Evolutionary conservation across 148 eudicot genomes (phyloP), one percentile per base, ranked within the genome.

Genomic region (Suaeda aralocaspica): DNA sequence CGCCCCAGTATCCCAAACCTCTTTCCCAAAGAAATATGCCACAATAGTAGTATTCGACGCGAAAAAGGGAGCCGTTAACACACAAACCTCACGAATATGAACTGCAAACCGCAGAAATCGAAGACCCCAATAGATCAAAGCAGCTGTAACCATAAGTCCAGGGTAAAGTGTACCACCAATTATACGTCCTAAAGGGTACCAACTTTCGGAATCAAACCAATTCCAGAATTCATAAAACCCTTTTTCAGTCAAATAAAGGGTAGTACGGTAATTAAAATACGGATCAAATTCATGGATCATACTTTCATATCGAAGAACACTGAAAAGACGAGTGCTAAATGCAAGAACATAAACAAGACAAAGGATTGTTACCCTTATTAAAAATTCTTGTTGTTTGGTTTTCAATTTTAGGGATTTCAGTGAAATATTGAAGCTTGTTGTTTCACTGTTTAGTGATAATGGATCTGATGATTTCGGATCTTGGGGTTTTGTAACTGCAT

Each of bases 211-310:
- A 42, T 94, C 98, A 31, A 94, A 94, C 98, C 98, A 94, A 78
- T 91, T 94, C 97, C 97, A 91, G 66, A 94, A 94, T 59, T 94
- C 97, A 53, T 94, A 87, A 66, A 94, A 94, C 0, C 98, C 98
- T 22, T 91, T 91, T 59, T 86, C 80, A 31, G 96, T 91, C 28
- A 94, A 59, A 71, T 63, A 94, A 10, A 91, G 81, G 10, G 98
- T 94, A 21, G 96, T 92, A 0, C 98, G 68, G 70, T 94, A 94
- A 36, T 94, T 94, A 84, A 93, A 93, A 66, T 93, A 93, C 0
- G 98, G 98, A 67, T 93, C 98, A 69, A 93, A 93, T 59, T 93
- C 98, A 66, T 94, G 98, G 89, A 94, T 94, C 98, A 94, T 94
- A 52, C 83, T 76, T 82, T 94, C 98, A 24, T 94, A 94, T 1